These are phyloP conservation scores for Zopfochytrium polystomum DNA, from an alignment of 371 early-diverging fungal species.

Conservation along the genomic window DNA sequence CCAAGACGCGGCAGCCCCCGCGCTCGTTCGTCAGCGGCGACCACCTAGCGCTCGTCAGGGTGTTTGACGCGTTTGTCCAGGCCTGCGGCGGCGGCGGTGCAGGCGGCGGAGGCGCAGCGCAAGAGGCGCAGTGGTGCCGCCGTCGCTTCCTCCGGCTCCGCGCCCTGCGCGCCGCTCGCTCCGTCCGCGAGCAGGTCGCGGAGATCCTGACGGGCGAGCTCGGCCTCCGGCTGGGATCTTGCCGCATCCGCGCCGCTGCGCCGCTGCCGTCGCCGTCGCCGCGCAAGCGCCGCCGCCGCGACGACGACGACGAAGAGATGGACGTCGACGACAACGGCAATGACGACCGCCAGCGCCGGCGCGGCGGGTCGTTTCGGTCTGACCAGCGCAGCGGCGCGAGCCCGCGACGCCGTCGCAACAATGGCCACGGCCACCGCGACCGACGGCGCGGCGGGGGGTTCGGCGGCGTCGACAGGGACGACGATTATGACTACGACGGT, in stretches of 20 bases:
- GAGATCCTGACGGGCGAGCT: conserved; percentile 72
- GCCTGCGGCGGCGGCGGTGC: background rate
- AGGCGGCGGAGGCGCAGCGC: conserved; percentile 11
- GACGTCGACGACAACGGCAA: conserved; percentile 10
- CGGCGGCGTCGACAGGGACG: background rate
- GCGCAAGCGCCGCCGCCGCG: background rate
- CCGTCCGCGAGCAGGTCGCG: conserved; percentile 80
- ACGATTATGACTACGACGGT: background rate
- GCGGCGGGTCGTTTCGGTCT: no score
- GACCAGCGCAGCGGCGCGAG: no score
- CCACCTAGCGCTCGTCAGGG: conserved; percentile 44
- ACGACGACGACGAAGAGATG: conserved; percentile 4
- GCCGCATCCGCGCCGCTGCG: conserved; percentile 9
- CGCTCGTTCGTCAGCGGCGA: conserved; percentile 43
- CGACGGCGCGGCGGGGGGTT: background rate
- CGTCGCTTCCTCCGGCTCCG: conserved; percentile 82
- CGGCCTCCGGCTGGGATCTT: conserved; percentile 43
- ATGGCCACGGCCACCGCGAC: background rate
- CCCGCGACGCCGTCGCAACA: background rate
- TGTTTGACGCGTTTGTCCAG: conserved; percentile 39
- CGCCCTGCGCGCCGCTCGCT: conserved; percentile 80
- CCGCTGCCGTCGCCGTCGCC: no score
- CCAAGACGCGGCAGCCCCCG: no score
- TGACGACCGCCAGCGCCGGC: no score
- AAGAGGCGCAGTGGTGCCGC: conserved; percentile 65